Conservation (phyloP, 179 eudicot genomes). For the Gypsophila paniculata region DNA sequence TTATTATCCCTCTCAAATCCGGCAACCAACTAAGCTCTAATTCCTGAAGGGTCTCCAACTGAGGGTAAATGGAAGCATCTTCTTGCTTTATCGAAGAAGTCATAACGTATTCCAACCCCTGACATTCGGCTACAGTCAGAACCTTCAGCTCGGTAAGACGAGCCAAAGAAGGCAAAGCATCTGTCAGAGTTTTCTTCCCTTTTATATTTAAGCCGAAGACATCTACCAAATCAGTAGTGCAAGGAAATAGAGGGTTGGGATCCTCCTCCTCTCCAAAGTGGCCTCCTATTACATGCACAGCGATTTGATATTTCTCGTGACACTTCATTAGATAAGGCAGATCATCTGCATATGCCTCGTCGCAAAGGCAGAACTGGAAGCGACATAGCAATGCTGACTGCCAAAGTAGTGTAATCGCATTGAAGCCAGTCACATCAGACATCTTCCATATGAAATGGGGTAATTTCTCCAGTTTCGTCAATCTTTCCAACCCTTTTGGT, state of each 20-base stretch:
- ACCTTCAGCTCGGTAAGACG: not conserved
- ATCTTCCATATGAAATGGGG: constrained; percentile 3
- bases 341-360: not conserved
- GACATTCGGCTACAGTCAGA: not conserved
- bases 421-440: constrained; percentile 11
- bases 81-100: not conserved
- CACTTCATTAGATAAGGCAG: not conserved
- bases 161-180: constrained; percentile 8
- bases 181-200: not conserved
- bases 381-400: not conserved
- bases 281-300: not conserved
- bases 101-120: constrained; percentile 10
- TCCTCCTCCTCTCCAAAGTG: constrained; percentile 2
- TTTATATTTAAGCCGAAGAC: not conserved
- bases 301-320: constrained; percentile 4
- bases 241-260: constrained; percentile 3
- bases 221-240: not conserved
- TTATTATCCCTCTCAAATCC: constrained; percentile 13
- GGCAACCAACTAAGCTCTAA: constrained; percentile 1
- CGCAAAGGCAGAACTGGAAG: not conserved
- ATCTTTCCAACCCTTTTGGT: constrained; percentile 15
- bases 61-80: not conserved
- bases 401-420: constrained; percentile 3
- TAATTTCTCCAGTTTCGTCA: constrained; percentile 12
- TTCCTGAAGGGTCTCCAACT: not conserved